phyloP scores from a whole-genome alignment of 2,329 filamentous ascomycete genomes.

The Diplodia mutila region DNA sequence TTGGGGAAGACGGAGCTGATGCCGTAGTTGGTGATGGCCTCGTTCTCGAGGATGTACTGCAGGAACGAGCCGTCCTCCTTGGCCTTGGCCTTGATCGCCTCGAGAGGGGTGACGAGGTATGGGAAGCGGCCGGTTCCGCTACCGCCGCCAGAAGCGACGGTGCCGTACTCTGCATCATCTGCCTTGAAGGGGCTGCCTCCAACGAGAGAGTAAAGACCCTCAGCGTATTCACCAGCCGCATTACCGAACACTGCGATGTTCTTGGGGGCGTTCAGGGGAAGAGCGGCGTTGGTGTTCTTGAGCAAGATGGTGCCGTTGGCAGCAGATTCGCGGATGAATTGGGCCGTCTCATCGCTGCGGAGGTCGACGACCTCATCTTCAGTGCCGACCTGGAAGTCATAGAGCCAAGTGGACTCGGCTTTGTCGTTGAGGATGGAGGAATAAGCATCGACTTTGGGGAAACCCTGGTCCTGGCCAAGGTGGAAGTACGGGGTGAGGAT shows the following conservation, averaged over 20 bases:
- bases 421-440: conserved; percentile 29
- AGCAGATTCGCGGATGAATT: conserved; percentile 46
- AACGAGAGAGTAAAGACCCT: conserved; percentile 48
- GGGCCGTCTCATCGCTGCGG: conserved; percentile 37
- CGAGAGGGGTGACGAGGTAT: conserved; percentile 47
- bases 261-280: conserved; percentile 58
- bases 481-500: conserved; percentile 54
- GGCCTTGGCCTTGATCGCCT: conserved; percentile 44
- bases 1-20: conserved; percentile 31
- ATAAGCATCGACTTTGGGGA: conserved; percentile 41
- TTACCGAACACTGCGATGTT: conserved; percentile 56
- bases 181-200: conserved; percentile 1
- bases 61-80: conserved; percentile 18
- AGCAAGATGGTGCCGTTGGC: conserved; percentile 49
- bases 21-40: conserved; percentile 9
- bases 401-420: conserved; percentile 28
- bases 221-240: conserved; percentile 52
- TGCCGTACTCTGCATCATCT: conserved; percentile 44
- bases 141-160: conserved; percentile 48
- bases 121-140: conserved; percentile 46
- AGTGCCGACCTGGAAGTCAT: conserved; percentile 40
- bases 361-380: conserved; percentile 31
- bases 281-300: conserved; percentile 54
- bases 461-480: conserved; percentile 49
- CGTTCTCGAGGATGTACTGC: conserved; percentile 22